Evolutionary conservation across 2,329 filamentous ascomycete genomes (phyloP).

Genomic region (Tolypocladium ovalisporum): DNA sequence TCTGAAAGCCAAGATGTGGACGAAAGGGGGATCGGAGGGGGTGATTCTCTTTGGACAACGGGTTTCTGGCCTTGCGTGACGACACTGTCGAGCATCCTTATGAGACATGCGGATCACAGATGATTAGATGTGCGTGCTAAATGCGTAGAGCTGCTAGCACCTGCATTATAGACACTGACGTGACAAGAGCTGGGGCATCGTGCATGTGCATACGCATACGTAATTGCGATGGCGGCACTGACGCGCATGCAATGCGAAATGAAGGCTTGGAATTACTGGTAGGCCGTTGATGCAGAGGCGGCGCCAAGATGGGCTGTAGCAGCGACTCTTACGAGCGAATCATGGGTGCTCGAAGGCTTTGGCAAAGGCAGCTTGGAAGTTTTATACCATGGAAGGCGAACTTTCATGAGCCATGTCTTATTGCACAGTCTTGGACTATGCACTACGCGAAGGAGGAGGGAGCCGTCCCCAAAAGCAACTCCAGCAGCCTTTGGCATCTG

Average conservation of each 20-base stretch:
- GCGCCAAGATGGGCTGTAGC: neutral
- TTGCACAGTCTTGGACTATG: constrained; percentile 1
- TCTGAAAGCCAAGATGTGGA: neutral
- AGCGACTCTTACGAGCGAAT: neutral
- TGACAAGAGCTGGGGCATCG: neutral
- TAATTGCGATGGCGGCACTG: neutral
- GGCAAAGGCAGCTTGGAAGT: neutral
- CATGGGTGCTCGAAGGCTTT: neutral
- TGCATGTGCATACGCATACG: too few species aligned
- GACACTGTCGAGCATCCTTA: neutral
- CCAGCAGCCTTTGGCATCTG: neutral
- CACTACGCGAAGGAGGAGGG: neutral
- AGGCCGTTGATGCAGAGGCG: neutral
- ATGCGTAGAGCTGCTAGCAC: neutral
- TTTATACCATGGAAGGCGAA: neutral
- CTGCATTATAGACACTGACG: neutral
- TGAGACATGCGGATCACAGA: neutral
- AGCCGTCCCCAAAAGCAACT: constrained; percentile 2
- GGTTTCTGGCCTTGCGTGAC: neutral
- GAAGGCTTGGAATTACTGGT: neutral
- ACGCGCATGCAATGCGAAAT: neutral
- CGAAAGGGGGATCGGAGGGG: neutral
- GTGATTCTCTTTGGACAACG: neutral
- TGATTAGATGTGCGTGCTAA: neutral
- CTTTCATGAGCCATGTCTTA: constrained; percentile 3